phyloP scores from a whole-genome alignment of 176 grass and related monocot species.

The Juncus effusus region DNA sequence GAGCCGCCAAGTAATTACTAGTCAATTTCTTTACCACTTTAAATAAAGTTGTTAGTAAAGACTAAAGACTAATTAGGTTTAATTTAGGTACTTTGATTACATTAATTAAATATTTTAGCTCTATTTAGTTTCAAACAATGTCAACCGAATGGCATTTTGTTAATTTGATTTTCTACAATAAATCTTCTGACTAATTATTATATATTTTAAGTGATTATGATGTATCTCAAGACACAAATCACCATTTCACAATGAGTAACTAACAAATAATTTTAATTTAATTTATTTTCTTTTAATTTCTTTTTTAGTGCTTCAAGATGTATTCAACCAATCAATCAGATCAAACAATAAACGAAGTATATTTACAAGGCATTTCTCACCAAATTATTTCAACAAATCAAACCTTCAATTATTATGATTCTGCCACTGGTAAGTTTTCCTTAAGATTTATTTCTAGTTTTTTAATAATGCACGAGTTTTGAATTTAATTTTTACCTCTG shows the following conservation, averaged over 20 bases:
- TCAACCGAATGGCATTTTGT: too few species aligned
- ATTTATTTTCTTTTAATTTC: conserved; percentile 7
- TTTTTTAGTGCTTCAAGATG: conserved; percentile 42
- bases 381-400: background rate
- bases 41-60: conserved; percentile 30
- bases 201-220: too few species aligned
- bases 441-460: conserved; percentile 10
- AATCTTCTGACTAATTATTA: too few species aligned
- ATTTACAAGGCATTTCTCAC: conserved; percentile 4
- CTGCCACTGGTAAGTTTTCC: conserved; percentile 29
- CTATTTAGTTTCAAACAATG: too few species aligned
- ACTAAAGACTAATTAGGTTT: conserved; percentile 22
- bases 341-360: conserved; percentile 26
- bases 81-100: conserved; percentile 6
- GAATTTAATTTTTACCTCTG: too few species aligned
- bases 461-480: too few species aligned
- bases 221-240: too few species aligned
- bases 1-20: conserved; percentile 34
- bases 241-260: too few species aligned
- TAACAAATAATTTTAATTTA: background rate
- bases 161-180: too few species aligned
- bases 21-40: conserved; percentile 22
- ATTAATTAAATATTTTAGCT: too few species aligned
- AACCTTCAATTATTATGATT: conserved; percentile 27
- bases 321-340: conserved; percentile 61